A percentile compares a stretch with the other conserved stretches of the same genome.
Conservation (phyloP, 192 early-diverging fungal species). For the Backusella liffmaniae region DNA sequence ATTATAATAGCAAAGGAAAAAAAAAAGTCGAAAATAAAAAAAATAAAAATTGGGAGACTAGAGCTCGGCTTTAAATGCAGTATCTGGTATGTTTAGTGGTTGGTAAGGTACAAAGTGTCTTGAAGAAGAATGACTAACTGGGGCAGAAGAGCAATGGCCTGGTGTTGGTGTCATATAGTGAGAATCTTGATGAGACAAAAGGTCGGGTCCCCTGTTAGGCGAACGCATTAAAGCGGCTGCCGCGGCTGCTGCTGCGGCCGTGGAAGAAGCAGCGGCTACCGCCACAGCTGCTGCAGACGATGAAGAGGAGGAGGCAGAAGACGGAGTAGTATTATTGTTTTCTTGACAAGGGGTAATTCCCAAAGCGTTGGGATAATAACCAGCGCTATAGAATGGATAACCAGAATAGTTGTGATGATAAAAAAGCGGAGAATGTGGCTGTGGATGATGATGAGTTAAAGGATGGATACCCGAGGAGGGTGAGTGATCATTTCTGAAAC, state of each 20-base stretch:
- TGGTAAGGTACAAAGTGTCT: conserved; percentile 12
- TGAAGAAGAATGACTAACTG: background rate
- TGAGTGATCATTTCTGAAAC: conserved; percentile 4
- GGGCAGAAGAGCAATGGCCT: background rate
- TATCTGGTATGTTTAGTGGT: conserved; percentile 8
- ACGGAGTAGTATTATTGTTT: conserved; percentile 4
- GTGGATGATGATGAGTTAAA: conserved; percentile 7
- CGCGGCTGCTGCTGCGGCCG: background rate
- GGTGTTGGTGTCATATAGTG: conserved; percentile 3
- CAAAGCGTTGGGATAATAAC: conserved; percentile 19
- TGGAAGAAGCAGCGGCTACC: background rate
- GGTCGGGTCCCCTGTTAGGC: conserved; percentile 2
- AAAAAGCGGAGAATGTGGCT: conserved; percentile 15
- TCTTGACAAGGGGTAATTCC: conserved; percentile 17
- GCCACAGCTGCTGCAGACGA: background rate
- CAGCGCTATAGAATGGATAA: conserved; percentile 9
- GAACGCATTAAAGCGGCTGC: conserved; percentile 13
- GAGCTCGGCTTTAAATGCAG: conserved; percentile 11
- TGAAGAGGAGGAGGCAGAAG: background rate
- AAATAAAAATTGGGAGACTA: background rate
- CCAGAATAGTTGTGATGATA: conserved; percentile 10
- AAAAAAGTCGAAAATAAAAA: background rate
- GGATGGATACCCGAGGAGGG: background rate
- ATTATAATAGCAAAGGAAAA: background rate
- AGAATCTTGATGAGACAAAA: conserved; percentile 12